Conservation (phyloP, 192 early-diverging fungal species). For the Backusella psychrophila region DNA sequence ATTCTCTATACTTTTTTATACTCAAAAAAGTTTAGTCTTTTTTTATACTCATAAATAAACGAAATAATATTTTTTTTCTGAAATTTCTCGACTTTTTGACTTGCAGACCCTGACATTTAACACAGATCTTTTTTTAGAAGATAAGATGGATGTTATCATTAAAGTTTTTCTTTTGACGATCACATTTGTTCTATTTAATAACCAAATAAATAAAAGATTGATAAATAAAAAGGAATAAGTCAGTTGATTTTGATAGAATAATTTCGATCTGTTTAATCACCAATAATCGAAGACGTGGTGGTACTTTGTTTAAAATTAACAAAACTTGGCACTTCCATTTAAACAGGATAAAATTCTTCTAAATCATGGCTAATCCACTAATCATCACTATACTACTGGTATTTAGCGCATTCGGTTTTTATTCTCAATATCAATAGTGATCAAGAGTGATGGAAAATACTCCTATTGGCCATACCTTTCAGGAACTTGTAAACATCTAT, state of each 20-base stretch:
- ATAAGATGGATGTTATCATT: not conserved
- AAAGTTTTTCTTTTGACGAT: not conserved
- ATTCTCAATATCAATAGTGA: not conserved
- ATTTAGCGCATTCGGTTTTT: not conserved
- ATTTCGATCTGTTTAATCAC: not conserved
- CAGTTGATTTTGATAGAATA: not conserved
- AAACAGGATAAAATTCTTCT: not conserved
- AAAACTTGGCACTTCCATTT: not conserved
- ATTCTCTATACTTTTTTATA: conserved; percentile 7
- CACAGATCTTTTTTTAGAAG: not conserved
- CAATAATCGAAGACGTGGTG: not conserved
- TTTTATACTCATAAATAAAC: conserved; percentile 1
- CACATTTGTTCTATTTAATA: not conserved
- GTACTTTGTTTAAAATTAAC: not conserved
- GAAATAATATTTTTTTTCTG: not conserved
- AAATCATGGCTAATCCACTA: not conserved
- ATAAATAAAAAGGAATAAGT: not conserved
- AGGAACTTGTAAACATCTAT: not conserved
- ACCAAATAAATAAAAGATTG: not conserved
- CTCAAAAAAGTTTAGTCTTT: conserved; percentile 9
- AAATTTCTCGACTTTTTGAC: not conserved
- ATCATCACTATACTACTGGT: not conserved
- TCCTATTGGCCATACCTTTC: not conserved
- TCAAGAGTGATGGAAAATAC: not conserved
- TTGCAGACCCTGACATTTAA: not conserved